Base-by-base conservation (phyloP, 345 rosid genomes). In the Fremontodendron californicum region DNA sequence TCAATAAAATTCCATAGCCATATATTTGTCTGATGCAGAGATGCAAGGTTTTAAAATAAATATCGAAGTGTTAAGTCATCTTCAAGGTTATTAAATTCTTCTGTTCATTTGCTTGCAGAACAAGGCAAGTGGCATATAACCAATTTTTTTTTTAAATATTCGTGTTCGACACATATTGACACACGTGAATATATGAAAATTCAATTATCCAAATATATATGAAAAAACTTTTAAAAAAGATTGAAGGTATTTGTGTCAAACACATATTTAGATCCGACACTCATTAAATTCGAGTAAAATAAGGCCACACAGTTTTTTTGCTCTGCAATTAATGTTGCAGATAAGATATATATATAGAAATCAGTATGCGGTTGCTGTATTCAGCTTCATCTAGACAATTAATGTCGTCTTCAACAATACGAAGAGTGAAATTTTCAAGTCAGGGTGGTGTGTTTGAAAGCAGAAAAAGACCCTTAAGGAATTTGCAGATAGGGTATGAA, bases 311-410 rank as follows among this genome's bases (percentile, higher is more conserved):
- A 16, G n/a, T 0, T 23, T 27, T 48, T 4, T 46, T 25, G 15
- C 10, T 71, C 15, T 35, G 46, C 31, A 52, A 35, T 71, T 33
- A 35, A 33, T 51, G 31, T n/a, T 71, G 62, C 12, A 35, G 62
- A 52, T 71, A 35, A 51, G 10, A n/a, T 33, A 33, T 62, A 10
- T 15, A 42, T 4, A 7, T 2, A 25, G 35, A 27, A 58, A 58
- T 58, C 6, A 10, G 15, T 3, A 58, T 61, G 39, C 37, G 13
- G 39, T 33, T 39, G 67, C 67, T 62, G 42, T 62, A 31, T 15
- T 33, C 67, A 31, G 42, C 62, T 71, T 51, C 46, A 71, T 52
- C 62, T n/a, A 71, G 75, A 52, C 75, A 11, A 19, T 12, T 31
- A 33, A 19, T 51, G 61, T 51, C 61, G 62, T 71, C 29, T 19